Evolutionary conservation across 2,329 filamentous ascomycete species (phyloP), one percentile per base, ranked within the genome.

Genomic region (Balansia obtecta): DNA sequence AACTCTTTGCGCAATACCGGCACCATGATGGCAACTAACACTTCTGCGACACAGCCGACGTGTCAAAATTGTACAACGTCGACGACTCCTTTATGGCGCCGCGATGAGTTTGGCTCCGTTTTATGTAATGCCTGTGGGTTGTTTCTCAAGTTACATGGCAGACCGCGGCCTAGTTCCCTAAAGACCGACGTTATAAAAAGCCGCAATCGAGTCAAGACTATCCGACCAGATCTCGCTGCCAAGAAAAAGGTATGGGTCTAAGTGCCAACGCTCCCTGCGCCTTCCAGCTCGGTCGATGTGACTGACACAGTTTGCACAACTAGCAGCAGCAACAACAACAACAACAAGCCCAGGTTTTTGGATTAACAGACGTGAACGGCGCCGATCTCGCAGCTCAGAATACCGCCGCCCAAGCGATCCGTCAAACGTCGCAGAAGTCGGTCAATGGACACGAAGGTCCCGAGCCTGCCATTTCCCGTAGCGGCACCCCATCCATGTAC

Each of bases 111-210:
- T 61, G 93, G 93, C 58, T 86, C 89, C 1, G 91, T 98, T 38
- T 85, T 98, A 48, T 98, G 93, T 82, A 98, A 98, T 71, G 93
- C 93, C 62, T 98, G 93, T 70, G 93, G 93, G 53, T 79, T 98
- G 51, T 98, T 97, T 69, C 79, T 97, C 62, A 98, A 98, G 77
- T 78, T 98, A 58, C 93, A 98, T 66, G 90, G 90, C 56, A 86
- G 90, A 27, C 82, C 93, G 53, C 84, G 93, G 51, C 93, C 93
- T 58, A 96, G 95, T 66, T 95, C 88, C 60, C 79, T 98, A 61
- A 98, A 98, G 77, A 97, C 93, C 46, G 93, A 98, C 74, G 91
- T 97, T 58, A 98, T 98, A 73, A 98, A 98, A 76, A 96, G 90
- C 73, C 88, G 93, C 62, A 98, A 98, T 71, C 83, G 93, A 57